Evolutionary conservation across 2,329 filamentous ascomycete genomes (phyloP).

Genomic region (Hypoxylon sp.): DNA sequence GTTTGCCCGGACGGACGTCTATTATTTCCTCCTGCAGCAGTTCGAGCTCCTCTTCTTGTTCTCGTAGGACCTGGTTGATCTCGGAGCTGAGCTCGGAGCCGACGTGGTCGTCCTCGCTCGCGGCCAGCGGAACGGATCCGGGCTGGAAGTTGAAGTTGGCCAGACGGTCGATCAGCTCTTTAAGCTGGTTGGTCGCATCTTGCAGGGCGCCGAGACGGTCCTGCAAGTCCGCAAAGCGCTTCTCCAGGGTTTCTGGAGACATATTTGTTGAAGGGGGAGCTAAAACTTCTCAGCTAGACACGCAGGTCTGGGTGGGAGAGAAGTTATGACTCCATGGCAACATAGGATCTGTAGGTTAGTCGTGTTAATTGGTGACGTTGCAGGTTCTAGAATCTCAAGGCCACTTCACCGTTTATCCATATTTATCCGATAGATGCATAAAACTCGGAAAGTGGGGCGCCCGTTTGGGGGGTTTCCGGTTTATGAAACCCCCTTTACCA

Average conservation of each 20-base stretch:
- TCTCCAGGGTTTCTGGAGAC: constrained; percentile 71
- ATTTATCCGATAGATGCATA: no score
- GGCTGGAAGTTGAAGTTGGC: constrained; percentile 69
- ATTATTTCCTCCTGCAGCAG: constrained; percentile 81
- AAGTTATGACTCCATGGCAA: background rate
- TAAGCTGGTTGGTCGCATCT: constrained; percentile 70
- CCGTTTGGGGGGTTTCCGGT: no score
- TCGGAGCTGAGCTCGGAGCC: constrained; percentile 82
- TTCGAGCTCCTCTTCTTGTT: constrained; percentile 86
- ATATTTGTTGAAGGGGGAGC: constrained; percentile 51
- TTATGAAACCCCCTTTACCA: no score
- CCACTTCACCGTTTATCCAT: background rate
- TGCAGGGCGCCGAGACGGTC: constrained; percentile 70
- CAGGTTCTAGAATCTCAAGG: constrained; percentile 17
- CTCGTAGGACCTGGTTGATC: constrained; percentile 81
- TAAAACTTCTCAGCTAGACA: constrained; percentile 6
- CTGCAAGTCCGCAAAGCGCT: constrained; percentile 71
- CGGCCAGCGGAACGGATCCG: constrained; percentile 65
- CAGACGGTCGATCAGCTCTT: constrained; percentile 70
- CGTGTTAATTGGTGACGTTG: constrained; percentile 33
- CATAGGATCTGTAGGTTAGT: background rate
- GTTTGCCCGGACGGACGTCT: constrained; percentile 68
- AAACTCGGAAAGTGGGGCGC: no score
- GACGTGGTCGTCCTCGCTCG: constrained; percentile 64
- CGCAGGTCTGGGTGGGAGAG: background rate